Evolutionary conservation across 371 early-diverging fungal species (phyloP), one percentile per base, ranked within the genome.

Genomic region (Fennellomyces sp.): DNA sequence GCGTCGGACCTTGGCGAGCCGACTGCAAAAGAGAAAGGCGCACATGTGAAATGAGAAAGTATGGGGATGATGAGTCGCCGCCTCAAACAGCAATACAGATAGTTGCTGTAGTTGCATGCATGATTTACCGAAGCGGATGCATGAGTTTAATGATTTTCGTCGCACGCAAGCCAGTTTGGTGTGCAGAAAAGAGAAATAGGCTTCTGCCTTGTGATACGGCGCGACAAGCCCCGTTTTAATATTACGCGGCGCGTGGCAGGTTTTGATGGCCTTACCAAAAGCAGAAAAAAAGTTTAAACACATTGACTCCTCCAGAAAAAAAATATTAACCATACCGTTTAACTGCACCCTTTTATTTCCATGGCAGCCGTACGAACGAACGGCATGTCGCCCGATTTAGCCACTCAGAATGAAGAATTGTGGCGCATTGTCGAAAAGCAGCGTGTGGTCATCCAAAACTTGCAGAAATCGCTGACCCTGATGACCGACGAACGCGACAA

Each of bases 401-500:
- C 50, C 8, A 23, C 54, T 15, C 90, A 95, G 66, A 93, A 93
- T 59, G 88, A 87, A 33, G 87, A 89, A 64, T 81, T 95, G 21
- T 92, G 91, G 91, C 87, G 83, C 68, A 88, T 94, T 58, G 89
- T 94, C 59, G 94, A 94, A 68, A 85, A 87, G 50, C 94, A 94
- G 75, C 79, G 90, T 57, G 61, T 72, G 27, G 85, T 93, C 30
- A 92, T 94, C 58, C 84, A 89, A 38, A 85, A 88, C 56, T 60
- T 82, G 31, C 78, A 80, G 62, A 76, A 72, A 56, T 76, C 73
- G n/a, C 45, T 80, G 8, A 65, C 67, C 45, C 68, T 74, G 52
- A 52, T 80, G 38, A 68, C 75, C 2, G 41, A 70, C 10, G 83
- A 84, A 29, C 73, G 81, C 52, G 81, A 84, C 53, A 64, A 58